Percentiles rank a stretch among this genome's conserved stretches.
Evolutionary conservation across 371 early-diverging fungal genomes (phyloP).

Genomic region (Haplosporangium sp.): DNA sequence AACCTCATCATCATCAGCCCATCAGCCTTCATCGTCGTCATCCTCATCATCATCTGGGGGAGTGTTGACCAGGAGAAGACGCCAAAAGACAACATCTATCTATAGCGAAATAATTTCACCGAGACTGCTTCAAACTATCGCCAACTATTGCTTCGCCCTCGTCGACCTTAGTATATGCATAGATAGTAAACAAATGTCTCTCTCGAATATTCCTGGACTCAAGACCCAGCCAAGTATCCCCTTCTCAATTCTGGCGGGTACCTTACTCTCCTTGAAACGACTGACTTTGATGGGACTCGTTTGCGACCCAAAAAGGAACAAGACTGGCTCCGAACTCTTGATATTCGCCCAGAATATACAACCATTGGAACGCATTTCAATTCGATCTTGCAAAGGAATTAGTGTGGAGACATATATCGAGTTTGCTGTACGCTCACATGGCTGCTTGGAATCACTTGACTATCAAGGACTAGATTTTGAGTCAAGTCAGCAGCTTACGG

Average conservation of each 20-base stretch:
- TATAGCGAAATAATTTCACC: conserved; percentile 54
- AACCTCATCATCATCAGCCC: conserved; percentile 11
- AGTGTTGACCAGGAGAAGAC: conserved; percentile 28
- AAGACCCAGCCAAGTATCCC: conserved; percentile 40
- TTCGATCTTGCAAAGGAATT: conserved; percentile 49
- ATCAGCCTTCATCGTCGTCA: conserved; percentile 17
- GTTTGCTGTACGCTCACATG: conserved; percentile 32
- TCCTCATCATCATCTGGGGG: conserved; percentile 12
- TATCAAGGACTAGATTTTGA: conserved; percentile 46
- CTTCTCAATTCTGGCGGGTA: conserved; percentile 49
- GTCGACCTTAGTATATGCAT: conserved; percentile 51
- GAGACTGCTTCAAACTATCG: conserved; percentile 45
- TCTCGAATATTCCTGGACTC: not conserved
- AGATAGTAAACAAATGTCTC: conserved; percentile 20
- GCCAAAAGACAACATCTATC: conserved; percentile 53
- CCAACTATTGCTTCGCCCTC: conserved; percentile 48
- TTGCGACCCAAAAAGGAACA: conserved; percentile 43
- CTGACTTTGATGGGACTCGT: conserved; percentile 45
- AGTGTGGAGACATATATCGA: conserved; percentile 31
- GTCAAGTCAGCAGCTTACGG: conserved; percentile 37
- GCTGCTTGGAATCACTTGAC: conserved; percentile 26
- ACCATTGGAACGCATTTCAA: conserved; percentile 43
- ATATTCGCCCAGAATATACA: conserved; percentile 35
- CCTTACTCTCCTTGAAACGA: conserved; percentile 37
- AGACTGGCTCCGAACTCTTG: conserved; percentile 49